A percentile compares a stretch with the other conserved stretches of the same genome.
Conservation (phyloP, 2,329 filamentous ascomycete genomes). For the Fusarium buharicum region DNA sequence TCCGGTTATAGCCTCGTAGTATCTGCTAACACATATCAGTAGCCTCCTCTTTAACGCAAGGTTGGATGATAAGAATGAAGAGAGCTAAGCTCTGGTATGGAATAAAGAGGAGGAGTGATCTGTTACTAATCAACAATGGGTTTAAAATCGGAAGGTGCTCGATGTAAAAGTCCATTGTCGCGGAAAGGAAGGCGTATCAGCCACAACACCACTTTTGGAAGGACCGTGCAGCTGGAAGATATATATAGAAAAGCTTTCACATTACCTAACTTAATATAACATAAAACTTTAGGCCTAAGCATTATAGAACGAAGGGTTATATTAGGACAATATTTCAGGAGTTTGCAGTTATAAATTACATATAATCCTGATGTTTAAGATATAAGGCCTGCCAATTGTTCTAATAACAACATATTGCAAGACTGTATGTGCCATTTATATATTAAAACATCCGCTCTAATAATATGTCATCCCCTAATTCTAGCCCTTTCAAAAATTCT, state of each 20-base stretch:
- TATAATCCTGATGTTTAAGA: background rate
- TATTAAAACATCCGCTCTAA: conserved; percentile 4
- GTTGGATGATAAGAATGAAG: too few relatives aligned
- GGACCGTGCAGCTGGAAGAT: background rate
- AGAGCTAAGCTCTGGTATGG: too few relatives aligned
- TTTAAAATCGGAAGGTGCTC: background rate
- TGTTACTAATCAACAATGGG: background rate
- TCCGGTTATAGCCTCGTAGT: too few relatives aligned
- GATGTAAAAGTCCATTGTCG: background rate
- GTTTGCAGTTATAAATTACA: background rate
- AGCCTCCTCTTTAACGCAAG: too few relatives aligned
- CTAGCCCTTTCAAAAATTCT: background rate
- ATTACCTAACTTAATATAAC: background rate
- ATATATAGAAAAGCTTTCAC: background rate
- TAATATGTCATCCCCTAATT: background rate
- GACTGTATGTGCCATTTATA: background rate
- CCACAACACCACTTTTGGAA: background rate
- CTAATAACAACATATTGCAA: too few relatives aligned
- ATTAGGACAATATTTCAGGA: background rate
- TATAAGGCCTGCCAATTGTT: too few relatives aligned
- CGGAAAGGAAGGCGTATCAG: background rate
- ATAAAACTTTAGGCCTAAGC: background rate
- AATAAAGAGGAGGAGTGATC: background rate
- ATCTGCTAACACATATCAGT: too few relatives aligned
- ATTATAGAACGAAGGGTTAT: background rate